Base-by-base conservation (phyloP, 306 rosid genomes). In the apple (Malus domestica) region DNA sequence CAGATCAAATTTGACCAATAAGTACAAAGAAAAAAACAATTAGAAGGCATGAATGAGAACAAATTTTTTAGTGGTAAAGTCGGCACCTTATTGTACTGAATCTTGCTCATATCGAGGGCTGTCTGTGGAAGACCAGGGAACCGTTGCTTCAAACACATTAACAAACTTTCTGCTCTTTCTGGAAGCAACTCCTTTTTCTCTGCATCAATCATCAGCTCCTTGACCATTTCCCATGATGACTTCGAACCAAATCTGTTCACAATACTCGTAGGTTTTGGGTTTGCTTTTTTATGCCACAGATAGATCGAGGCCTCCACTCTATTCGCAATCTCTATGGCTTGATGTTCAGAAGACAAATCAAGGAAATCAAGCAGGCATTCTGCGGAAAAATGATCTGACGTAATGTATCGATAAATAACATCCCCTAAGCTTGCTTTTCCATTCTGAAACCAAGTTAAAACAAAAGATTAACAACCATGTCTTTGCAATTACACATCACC, bases 171-270 rank as follows among this genome's bases (percentile, higher is more conserved):
- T 18, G 98, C 96, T 80, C 98, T 85, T 71, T 96, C 98, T 6
- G 97, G 92, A 52, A 96, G 90, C 86, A 96, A 72, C 11, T 92
- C 99, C 86, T 87, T 77, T 80, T 92, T 96, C 79, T 96, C 99
- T 6, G 83, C 90, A 76, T 96, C 99, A 19, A 86, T 82, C 97
- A 96, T 92, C 75, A 90, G 78, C 74, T 96, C 99, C 87, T 89
- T 96, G 49, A 96, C 97, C 93, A 96, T 92, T 79, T 93, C 99
- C 99, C 99, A 92, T 23, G 99, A 96, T 20, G 97, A 79, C 80
- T 90, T 92, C 63, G 99, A 88, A 57, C 85, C 80, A 54, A 85
- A 62, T 54, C 91, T 78, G 74, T 84, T 74, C 4, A 86, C 80
- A 76, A 54, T 78, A 70, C 67, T 61, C 18, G 76, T 72, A 27